These are phyloP conservation scores for Globisporangium splendens DNA, from an alignment of 352 stramenopile species.

Conservation along the genomic window DNA sequence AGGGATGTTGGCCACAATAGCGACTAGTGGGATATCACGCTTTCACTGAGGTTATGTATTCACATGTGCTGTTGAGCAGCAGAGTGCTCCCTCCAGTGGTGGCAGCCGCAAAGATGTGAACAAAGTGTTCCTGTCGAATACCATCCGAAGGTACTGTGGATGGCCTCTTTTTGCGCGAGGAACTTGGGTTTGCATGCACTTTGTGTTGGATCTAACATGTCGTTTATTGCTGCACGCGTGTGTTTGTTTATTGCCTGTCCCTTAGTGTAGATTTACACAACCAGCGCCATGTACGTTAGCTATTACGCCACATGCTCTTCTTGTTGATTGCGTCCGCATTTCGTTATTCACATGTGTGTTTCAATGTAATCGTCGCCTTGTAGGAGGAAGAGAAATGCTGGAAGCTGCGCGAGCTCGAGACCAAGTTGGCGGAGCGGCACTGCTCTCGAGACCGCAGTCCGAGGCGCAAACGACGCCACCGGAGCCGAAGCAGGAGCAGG, in stretches of 20 bases:
- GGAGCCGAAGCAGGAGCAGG: conserved; percentile 20
- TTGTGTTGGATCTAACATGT: background rate
- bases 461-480: no score
- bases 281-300: conserved; percentile 38
- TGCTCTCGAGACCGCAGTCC: conserved; percentile 7
- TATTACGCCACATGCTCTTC: background rate
- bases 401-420: conserved; percentile 40
- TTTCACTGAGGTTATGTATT: background rate
- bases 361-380: background rate
- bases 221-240: background rate
- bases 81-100: background rate
- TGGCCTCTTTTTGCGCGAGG: background rate
- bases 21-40: no score
- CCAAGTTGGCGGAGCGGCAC: conserved; percentile 14
- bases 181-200: background rate
- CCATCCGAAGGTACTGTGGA: conserved; percentile 39
- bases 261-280: conserved; percentile 59
- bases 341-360: background rate
- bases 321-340: background rate
- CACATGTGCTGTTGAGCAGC: no score
- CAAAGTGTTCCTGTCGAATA: conserved; percentile 61
- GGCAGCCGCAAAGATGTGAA: conserved; percentile 55
- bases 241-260: background rate
- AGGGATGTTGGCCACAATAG: no score
- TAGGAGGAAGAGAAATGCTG: conserved; percentile 63